These are phyloP conservation scores for Coemansia biformis DNA, from an alignment of 192 early-diverging fungal species.

Conservation along the genomic window DNA sequence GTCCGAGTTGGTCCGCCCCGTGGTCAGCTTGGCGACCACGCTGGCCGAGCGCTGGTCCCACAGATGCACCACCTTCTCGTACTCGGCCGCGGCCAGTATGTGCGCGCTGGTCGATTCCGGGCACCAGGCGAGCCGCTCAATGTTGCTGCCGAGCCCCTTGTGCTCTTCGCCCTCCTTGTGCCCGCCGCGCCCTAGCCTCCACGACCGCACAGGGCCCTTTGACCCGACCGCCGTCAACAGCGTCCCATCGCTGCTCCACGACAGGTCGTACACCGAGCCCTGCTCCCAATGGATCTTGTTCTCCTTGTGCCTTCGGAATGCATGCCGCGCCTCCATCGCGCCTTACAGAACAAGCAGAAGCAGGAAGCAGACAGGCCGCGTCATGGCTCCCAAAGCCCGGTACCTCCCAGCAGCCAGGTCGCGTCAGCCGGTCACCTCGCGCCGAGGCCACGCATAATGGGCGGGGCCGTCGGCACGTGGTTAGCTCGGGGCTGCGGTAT, in stretches of 20 bases:
- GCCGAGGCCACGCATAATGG: too few species aligned
- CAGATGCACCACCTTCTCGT: constrained; percentile 28
- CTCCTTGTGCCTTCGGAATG: constrained; percentile 22
- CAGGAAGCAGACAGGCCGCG: too few species aligned
- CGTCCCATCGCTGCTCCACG: constrained; percentile 48
- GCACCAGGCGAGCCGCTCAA: constrained; percentile 40
- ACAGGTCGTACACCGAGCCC: constrained; percentile 32
- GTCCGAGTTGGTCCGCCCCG: constrained; percentile 16
- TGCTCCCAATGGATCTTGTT: constrained; percentile 44
- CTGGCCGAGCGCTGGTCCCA: constrained; percentile 27
- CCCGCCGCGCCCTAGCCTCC: constrained; percentile 39
- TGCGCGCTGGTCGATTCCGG: constrained; percentile 10
- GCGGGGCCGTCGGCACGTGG: too few species aligned
- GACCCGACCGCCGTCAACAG: constrained; percentile 32
- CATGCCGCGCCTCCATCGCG: not conserved
- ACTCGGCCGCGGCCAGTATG: constrained; percentile 28
- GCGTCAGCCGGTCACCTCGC: too few species aligned
- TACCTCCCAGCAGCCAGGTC: too few species aligned
- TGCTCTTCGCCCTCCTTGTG: constrained; percentile 49
- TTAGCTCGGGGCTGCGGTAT: too few species aligned
- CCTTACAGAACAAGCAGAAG: too few species aligned
- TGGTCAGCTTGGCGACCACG: constrained; percentile 8
- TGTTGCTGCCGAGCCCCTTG: constrained; percentile 15
- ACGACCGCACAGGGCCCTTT: constrained; percentile 29
- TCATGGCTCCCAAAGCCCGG: too few species aligned